phyloP scores from a whole-genome alignment of 768 basidiomycete genomes.

The Suillus sp. region DNA sequence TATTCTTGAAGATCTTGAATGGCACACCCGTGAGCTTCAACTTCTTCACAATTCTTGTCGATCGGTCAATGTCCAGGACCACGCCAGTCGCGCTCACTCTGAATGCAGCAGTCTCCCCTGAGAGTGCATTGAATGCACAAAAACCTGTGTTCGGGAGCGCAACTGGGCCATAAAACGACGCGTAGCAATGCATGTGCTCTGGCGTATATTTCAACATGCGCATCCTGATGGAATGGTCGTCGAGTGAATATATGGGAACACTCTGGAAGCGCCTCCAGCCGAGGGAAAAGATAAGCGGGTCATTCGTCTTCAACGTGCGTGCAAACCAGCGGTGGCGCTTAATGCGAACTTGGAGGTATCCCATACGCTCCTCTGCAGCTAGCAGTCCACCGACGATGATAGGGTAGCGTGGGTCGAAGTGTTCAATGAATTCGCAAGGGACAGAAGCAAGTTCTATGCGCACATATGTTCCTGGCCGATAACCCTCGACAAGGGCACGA shows the following conservation, averaged over 20 bases:
- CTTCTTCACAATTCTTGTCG: slow-evolving; percentile 97
- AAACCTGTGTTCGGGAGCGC: slow-evolving; percentile 93
- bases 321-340: slow-evolving; percentile 96
- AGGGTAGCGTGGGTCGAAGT: slow-evolving; percentile 92
- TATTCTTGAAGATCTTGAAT: slow-evolving; percentile 99
- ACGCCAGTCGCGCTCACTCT: slow-evolving; percentile 92
- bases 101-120: slow-evolving; percentile 71
- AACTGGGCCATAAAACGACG: slow-evolving; percentile 95
- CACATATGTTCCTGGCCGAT: slow-evolving; percentile 88
- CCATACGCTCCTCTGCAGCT: slow-evolving; percentile 88
- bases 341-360: slow-evolving; percentile 91
- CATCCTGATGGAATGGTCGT: slow-evolving; percentile 98
- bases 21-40: slow-evolving; percentile 94
- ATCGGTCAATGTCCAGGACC: slow-evolving; percentile 89
- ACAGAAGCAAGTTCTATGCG: slow-evolving; percentile 85
- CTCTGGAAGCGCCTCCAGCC: slow-evolving; percentile 98
- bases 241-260: slow-evolving; percentile 92
- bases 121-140: slow-evolving; percentile 91
- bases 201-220: slow-evolving; percentile 99
- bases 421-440: slow-evolving; percentile 88
- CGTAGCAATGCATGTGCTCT: slow-evolving; percentile 99
- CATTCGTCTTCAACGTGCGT: slow-evolving; percentile 92
- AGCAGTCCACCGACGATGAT: slow-evolving; percentile 91
- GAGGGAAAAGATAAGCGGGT: slow-evolving; percentile 94
- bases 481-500: slow-evolving; percentile 86